phyloP scores from a whole-genome alignment of 2,329 filamentous ascomycete species.

The Aspergillus brasiliensis region DNA sequence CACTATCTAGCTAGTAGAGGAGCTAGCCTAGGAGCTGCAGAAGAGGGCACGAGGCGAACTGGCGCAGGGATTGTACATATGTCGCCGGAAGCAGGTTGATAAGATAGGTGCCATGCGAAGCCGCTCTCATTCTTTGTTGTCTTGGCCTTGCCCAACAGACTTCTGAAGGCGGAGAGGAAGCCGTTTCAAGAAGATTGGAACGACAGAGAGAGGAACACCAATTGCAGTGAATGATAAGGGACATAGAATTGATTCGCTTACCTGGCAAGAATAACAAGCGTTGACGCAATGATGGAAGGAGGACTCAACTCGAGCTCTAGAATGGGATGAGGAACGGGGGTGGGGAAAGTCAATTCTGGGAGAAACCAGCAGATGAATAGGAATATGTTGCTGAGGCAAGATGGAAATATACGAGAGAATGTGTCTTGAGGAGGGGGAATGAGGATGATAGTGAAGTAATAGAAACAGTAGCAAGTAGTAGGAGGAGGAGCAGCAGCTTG shows the following conservation, averaged over 20 bases:
- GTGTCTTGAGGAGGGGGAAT: background rate
- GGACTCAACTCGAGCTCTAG: background rate
- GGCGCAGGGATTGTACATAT: background rate
- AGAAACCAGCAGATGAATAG: conserved; percentile 3
- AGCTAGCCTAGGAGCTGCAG: background rate
- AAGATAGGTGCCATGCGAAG: conserved; percentile 12
- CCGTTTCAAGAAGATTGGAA: background rate
- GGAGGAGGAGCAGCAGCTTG: background rate
- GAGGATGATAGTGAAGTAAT: conserved; percentile 11
- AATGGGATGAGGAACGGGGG: conserved; percentile 14
- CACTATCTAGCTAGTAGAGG: background rate
- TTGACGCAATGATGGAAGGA: conserved; percentile 1
- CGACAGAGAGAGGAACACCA: background rate
- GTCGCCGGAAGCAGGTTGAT: conserved; percentile 9
- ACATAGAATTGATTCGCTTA: conserved; percentile 23
- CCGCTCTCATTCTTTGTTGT: conserved; percentile 11
- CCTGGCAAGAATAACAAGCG: conserved; percentile 13
- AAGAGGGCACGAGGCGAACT: background rate
- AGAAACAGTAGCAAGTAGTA: conserved; percentile 5
- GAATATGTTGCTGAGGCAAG: background rate
- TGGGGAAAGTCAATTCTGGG: conserved; percentile 2
- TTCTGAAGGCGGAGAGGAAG: conserved; percentile 6
- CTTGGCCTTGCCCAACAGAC: conserved; percentile 5
- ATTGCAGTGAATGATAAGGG: conserved; percentile 18
- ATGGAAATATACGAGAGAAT: background rate